Base-by-base conservation (phyloP, 2,329 filamentous ascomycete genomes). In the Alternaria hordeiaustralica region DNA sequence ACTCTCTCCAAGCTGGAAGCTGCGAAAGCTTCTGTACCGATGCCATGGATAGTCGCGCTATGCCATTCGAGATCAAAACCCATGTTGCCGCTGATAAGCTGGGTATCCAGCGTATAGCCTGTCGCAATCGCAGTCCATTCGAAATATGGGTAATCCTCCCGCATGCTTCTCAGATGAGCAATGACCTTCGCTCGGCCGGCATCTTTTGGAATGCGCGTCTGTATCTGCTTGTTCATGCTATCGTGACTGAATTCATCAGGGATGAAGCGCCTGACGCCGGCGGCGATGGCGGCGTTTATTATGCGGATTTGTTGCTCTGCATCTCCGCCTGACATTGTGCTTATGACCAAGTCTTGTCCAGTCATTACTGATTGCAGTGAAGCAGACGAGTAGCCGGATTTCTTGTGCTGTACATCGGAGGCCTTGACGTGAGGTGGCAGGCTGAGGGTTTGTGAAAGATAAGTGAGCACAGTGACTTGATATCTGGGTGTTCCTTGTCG, bases 161-260 rank as follows among this genome's bases (percentile, higher is more conserved):
- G 61, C n/a, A 66, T 41, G 0, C 68, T 55, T 28, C 63, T 60
- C 21, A 82, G 66, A 57, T 81, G 72, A 9, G 74, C 46, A 18
- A 81, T 71, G 2, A 76, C 67, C 28, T 72, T 71, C 10, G 72
- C 74, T 18, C 76, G 72, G 46, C 73, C 75, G 11, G 61, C 66
- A 41, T 68, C 69, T 10, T 75, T 75, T 18, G 75, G 69, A 11
- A 81, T 59, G 9, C 79, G 74, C 13, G 62, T 56, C 51, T 76
- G 74, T 8, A 81, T 67, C 5, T 54, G 50, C 15, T 60, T 46
- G 62, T 81, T 81, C 28, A 78, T 64, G 23, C 75, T 68, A 55
- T 76, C 73, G 41, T 76, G 77, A 46, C 79, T 80, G 63, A 81
- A 84, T 59, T 83, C 82, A 26, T 78, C 73, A 11, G 82, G 81